phyloP scores from a whole-genome alignment of 208 protist species.

The Wallacemonas collosoma region DNA sequence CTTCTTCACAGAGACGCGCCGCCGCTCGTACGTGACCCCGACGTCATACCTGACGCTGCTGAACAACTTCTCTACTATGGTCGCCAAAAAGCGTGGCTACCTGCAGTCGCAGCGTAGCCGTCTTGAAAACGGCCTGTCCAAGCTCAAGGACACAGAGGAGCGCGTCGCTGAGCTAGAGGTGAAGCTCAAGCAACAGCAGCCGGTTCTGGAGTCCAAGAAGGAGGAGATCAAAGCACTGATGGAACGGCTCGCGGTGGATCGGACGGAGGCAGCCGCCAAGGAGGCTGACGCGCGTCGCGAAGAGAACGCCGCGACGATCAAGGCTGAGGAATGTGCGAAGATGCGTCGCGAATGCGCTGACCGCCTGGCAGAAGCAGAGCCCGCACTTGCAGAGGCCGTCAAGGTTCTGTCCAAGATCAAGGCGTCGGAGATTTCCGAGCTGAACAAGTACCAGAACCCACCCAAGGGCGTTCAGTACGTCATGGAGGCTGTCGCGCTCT shows the following conservation, averaged over 20 bases:
- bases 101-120: conserved; percentile 82
- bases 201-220: conserved; percentile 93
- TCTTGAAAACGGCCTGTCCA: conserved; percentile 96
- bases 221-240: conserved; percentile 94
- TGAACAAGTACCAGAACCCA: conserved; percentile 96
- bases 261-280: conserved; percentile 91
- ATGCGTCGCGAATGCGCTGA: conserved; percentile 91
- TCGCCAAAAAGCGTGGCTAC: conserved; percentile 82
- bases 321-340: conserved; percentile 94
- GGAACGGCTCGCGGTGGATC: conserved; percentile 91
- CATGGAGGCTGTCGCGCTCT: conserved; percentile 97
- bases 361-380: conserved; percentile 96
- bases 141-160: conserved; percentile 91
- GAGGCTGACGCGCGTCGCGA: conserved; percentile 86
- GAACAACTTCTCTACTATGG: conserved; percentile 86
- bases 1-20: conserved; percentile 92
- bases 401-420: conserved; percentile 96
- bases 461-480: conserved; percentile 97
- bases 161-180: conserved; percentile 94
- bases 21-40: conserved; percentile 98
- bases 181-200: conserved; percentile 95
- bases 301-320: conserved; percentile 91
- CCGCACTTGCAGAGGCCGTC: conserved; percentile 93
- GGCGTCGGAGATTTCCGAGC: conserved; percentile 95
- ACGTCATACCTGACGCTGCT: conserved; percentile 97